A percentile compares a stretch with the other conserved stretches of the same genome.
phyloP scores from a whole-genome alignment of 2,329 filamentous ascomycete species.

The Aschersonia sp. region DNA sequence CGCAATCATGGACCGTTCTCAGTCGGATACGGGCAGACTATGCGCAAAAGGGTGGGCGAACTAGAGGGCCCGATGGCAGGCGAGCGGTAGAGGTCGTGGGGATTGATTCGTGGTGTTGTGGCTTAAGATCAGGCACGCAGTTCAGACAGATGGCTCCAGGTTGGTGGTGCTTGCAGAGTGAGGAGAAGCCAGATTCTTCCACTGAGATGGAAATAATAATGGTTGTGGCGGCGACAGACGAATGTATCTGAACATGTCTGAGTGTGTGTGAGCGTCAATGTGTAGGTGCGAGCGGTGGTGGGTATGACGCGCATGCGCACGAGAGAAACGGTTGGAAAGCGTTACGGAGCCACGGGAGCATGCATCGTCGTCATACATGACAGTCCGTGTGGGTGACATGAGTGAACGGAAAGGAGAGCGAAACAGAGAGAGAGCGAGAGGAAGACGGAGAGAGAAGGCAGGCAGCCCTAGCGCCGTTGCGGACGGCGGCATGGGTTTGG shows the following conservation, averaged over 20 bases:
- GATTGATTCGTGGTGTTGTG: no score
- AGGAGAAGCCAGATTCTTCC: neutral
- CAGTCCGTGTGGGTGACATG: neutral
- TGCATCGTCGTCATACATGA: neutral
- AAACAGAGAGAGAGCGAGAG: no score
- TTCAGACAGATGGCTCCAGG: neutral
- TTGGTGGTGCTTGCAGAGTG: neutral
- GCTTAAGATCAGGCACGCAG: neutral
- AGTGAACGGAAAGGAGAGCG: no score
- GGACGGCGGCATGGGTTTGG: neutral
- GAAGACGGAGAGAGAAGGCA: neutral
- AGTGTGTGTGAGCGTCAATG: neutral
- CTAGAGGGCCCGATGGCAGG: neutral
- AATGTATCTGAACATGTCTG: neutral
- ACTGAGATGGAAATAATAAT: neutral
- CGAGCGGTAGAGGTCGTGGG: neutral
- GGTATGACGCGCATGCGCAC: neutral
- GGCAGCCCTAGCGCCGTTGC: neutral
- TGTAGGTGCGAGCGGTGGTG: neutral
- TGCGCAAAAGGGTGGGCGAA: neutral
- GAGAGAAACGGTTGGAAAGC: neutral
- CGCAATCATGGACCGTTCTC: neutral
- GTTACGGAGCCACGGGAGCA: neutral
- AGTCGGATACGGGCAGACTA: neutral
- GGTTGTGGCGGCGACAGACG: neutral